Evolutionary conservation across 2,329 filamentous ascomycete species (phyloP), one percentile per base, ranked within the genome.

Genomic region (Colletotrichum sp.): DNA sequence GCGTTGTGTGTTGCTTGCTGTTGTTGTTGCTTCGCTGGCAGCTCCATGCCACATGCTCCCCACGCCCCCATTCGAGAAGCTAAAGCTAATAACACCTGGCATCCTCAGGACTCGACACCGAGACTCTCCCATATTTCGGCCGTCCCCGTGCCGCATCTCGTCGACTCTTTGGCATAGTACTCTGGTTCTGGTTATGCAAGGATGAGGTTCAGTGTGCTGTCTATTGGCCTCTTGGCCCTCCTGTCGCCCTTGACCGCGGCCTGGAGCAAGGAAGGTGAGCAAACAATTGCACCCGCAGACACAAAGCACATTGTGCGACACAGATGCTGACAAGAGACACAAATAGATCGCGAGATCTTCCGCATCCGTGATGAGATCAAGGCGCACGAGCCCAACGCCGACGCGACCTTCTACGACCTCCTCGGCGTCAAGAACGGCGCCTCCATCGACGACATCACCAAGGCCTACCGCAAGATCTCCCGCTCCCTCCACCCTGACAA

Each of bases 281-380:
- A 62, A 64, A 32, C 30, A 64, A 18, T 10, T 15, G 34, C 16
- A 34, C 32, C 56, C 52, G 60, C 39, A 52, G 65, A 25, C 18
- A 16, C 16, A 8, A 32, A 27, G 25, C 13, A 32, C 55, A 32
- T 55, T 13, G 34, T 27, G n/a, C 65, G n/a, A 34, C 32, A 25
- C n/a, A 8, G 22, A 48, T 22, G 43, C 70, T 73, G 70, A 75
- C 69, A n/a, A 62, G 22, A 18, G 13, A 27, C 22, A 27, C 30
- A 27, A 32, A 52, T 81, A 97, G 97, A 99, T 86, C 95, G 97
- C 83, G 97, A 99, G 87, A 98, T 99, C 87, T 99, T 99, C 88
- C 94, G 96, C 80, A 90, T 99, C 77, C 94, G 94, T 82, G 96
- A 98, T 87, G 97, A 98, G 84, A 91, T 99, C 71, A 87, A 91